Base-by-base conservation (phyloP, 352 stramenopile species). In the Globisporangium ultimum region DNA sequence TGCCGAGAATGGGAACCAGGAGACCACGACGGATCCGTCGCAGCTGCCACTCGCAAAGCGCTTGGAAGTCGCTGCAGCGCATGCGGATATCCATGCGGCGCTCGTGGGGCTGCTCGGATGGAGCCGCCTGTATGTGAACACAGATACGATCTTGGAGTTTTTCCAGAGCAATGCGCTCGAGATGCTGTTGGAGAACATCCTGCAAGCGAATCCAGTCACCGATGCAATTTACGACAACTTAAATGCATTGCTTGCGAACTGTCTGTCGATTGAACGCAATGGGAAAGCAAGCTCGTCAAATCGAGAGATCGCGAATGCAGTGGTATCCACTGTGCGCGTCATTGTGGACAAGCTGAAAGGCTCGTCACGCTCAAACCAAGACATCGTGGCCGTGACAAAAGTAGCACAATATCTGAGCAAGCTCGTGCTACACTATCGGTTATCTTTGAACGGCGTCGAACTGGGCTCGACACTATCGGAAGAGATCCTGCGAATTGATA, bases 31-130 rank as follows among this genome's bases (percentile, higher is more conserved):
- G 0, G 72, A 84, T 28, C 53, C 73, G 22, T 60, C 67, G 60
- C 64, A 82, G 51, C 59, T 92, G 38, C 77, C 84, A 36, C 67
- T 94, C 0, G 54, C 64, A 5, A 60, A 64, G 34, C 77, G 84
- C 1, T 61, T 94, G 0, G 84, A 94, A 60, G 75, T 91, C 34
- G 84, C 84, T 1, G 84, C 84, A 13, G 61, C 72, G 7, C 87
- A 91, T 47, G 45, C 68, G 0, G 80, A 94, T 63, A 68, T 85
- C 38, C 82, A 92, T 48, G 80, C 80, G 11, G 84, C 82, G 32
- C 78, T 94, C 12, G 71, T 88, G 22, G 84, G 84, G 1, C 71
- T 94, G 9, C 52, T 92, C 3, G 80, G 79, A 14, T 94, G 84
- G 84, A 92, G 82, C 40, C 70, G 74, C 14, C 42, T 91, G 41